A percentile compares a stretch with the other conserved stretches of the same genome.
phyloP scores from a whole-genome alignment of 805 yeast species.

The Saturnispora gosingensis region DNA sequence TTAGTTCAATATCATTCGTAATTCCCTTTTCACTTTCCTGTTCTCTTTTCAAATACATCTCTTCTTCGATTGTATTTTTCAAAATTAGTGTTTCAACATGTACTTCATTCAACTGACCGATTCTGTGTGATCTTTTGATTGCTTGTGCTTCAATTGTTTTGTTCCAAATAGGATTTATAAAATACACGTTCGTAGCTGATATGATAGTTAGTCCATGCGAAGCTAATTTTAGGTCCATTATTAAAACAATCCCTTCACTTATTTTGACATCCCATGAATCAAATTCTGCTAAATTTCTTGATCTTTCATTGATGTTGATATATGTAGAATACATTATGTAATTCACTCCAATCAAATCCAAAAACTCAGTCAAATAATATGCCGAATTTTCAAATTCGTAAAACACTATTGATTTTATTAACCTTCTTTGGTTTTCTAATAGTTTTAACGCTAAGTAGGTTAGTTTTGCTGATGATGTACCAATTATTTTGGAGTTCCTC shows the following conservation, averaged over 20 bases:
- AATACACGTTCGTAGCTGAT: constrained; percentile 60
- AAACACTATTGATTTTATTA: constrained; percentile 51
- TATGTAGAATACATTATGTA: constrained; percentile 60
- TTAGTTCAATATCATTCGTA: constrained; percentile 30
- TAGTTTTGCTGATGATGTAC: constrained; percentile 56
- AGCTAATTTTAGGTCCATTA: constrained; percentile 62
- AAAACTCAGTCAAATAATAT: constrained; percentile 52
- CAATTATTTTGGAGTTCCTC: constrained; percentile 36
- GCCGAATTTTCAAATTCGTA: constrained; percentile 69
- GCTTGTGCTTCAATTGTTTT: constrained; percentile 67
- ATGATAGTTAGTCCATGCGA: constrained; percentile 63
- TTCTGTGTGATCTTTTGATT: constrained; percentile 67
- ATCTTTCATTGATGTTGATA: constrained; percentile 40
- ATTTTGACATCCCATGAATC: constrained; percentile 28
- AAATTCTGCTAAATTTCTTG: constrained; percentile 44
- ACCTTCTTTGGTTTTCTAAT: constrained; percentile 39
- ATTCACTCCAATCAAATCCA: constrained; percentile 52
- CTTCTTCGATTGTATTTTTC: constrained; percentile 57
- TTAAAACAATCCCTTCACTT: constrained; percentile 42
- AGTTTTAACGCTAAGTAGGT: constrained; percentile 49
- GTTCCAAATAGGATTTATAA: constrained; percentile 67
- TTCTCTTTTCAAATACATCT: constrained; percentile 39
- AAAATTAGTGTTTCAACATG: constrained; percentile 60
- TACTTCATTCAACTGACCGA: constrained; percentile 58
- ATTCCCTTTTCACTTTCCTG: constrained; percentile 15